phyloP scores from a whole-genome alignment of 805 yeast genomes.

The Wickerhamiella vanderwaltii region DNA sequence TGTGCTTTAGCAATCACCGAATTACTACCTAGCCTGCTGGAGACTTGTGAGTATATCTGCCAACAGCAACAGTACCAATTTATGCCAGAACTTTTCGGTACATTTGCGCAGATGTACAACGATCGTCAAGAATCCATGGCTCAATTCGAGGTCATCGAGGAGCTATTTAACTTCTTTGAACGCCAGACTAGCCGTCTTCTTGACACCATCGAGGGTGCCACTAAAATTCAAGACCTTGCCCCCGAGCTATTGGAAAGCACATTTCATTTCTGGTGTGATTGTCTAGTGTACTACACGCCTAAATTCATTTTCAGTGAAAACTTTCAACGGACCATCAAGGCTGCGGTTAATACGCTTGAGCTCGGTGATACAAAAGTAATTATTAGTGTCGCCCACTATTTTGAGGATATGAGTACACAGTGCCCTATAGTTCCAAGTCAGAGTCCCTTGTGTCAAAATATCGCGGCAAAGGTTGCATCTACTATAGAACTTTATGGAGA shows the following conservation, averaged over 20 bases:
- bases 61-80: constrained; percentile 12
- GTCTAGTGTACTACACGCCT: constrained; percentile 13
- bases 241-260: constrained; percentile 12
- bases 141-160: constrained; percentile 29
- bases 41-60: not conserved
- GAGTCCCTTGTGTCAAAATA: constrained; percentile 16
- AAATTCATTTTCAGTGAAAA: constrained; percentile 14
- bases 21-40: constrained; percentile 11
- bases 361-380: constrained; percentile 64
- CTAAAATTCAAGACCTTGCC: not conserved
- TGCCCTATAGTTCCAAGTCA: constrained; percentile 25
- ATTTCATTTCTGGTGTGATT: constrained; percentile 19
- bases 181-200: constrained; percentile 13
- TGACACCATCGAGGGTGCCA: constrained; percentile 1
- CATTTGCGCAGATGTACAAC: constrained; percentile 16
- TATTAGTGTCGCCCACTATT: constrained; percentile 54
- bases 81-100: constrained; percentile 16
- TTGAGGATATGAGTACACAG: constrained; percentile 54
- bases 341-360: constrained; percentile 29
- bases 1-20: constrained; percentile 12
- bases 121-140: constrained; percentile 26
- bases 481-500: constrained; percentile 42
- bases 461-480: constrained; percentile 27
- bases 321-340: constrained; percentile 2
- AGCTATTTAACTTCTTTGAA: constrained; percentile 19